These are phyloP conservation scores for Dioszegia aurantiaca DNA, from an alignment of 768 basidiomycete species.

Conservation along the genomic window DNA sequence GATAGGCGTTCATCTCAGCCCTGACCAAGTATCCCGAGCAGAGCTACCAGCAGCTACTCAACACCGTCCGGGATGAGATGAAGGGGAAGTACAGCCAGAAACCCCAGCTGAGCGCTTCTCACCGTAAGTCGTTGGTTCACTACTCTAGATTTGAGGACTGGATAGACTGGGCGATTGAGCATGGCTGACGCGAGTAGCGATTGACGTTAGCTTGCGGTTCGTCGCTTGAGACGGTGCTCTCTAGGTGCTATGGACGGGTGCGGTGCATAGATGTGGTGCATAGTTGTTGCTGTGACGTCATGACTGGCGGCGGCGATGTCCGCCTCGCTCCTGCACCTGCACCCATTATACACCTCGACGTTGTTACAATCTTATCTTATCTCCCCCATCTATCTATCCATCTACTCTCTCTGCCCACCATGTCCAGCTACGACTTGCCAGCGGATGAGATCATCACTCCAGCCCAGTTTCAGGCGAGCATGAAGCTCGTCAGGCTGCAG, in stretches of 20 bases:
- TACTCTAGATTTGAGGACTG: neutral
- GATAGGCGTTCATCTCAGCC: conserved; percentile 50
- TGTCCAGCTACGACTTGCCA: conserved; percentile 50
- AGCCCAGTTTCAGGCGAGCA: conserved; percentile 45
- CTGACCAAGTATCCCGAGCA: conserved; percentile 53
- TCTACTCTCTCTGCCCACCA: conserved; percentile 15
- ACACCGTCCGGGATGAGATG: conserved; percentile 52
- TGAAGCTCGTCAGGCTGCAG: conserved; percentile 63
- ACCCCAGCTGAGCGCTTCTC: conserved; percentile 47
- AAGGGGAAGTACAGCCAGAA: conserved; percentile 53
- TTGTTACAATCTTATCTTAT: too few species aligned
- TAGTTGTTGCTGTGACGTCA: too few species aligned
- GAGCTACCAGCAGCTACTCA: conserved; percentile 50
- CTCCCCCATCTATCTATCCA: too few species aligned
- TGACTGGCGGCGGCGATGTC: too few species aligned
- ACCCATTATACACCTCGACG: too few species aligned
- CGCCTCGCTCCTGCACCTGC: too few species aligned
- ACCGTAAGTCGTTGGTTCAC: conserved; percentile 30
- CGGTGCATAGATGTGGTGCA: too few species aligned
- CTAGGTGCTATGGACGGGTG: too few species aligned
- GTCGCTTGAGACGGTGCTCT: conserved; percentile 6
- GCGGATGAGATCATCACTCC: conserved; percentile 48
- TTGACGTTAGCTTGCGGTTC: conserved; percentile 12
- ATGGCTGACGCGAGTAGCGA: conserved; percentile 1
- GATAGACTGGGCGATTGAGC: too few species aligned